Percentiles rank a stretch among this genome's conserved stretches.
phyloP scores from a whole-genome alignment of 2,329 filamentous ascomycete species.

The Ceratocystis alfenasii region DNA sequence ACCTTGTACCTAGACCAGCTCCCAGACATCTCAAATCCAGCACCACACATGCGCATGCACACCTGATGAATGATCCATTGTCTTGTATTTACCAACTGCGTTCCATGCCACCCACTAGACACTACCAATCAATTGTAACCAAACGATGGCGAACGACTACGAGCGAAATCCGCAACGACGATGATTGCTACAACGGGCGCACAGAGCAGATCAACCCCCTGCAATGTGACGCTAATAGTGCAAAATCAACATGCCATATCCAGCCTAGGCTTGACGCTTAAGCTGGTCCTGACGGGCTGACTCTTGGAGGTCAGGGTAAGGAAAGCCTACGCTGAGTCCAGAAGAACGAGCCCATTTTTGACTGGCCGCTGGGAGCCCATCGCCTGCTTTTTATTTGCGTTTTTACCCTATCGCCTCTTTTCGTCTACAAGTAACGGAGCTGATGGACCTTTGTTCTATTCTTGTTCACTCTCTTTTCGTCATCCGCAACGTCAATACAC shows the following conservation, averaged over 20 bases:
- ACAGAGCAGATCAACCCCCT: slow-evolving; percentile 8
- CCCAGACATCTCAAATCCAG: too few relatives aligned
- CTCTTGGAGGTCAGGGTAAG: neutral
- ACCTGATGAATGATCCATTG: too few relatives aligned
- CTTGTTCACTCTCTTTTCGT: too few relatives aligned
- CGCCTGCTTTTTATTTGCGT: neutral
- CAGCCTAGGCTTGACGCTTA: neutral
- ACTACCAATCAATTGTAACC: neutral
- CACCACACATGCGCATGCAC: too few relatives aligned
- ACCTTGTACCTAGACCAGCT: neutral
- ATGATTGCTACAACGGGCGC: slow-evolving; percentile 6
- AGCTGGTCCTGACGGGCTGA: neutral
- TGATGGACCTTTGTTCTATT: too few relatives aligned
- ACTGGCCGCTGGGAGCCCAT: neutral
- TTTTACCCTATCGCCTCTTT: too few relatives aligned
- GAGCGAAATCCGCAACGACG: neutral
- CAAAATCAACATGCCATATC: slow-evolving; percentile 9
- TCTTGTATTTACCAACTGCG: neutral
- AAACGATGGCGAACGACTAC: neutral
- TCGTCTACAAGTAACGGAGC: too few relatives aligned
- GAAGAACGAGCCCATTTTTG: neutral
- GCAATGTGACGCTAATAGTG: slow-evolving; percentile 4
- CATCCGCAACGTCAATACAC: too few relatives aligned
- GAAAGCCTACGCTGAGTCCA: neutral
- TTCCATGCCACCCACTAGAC: neutral